Conservation (phyloP, 768 basidiomycete genomes). For the Psilocybe cubensis region DNA sequence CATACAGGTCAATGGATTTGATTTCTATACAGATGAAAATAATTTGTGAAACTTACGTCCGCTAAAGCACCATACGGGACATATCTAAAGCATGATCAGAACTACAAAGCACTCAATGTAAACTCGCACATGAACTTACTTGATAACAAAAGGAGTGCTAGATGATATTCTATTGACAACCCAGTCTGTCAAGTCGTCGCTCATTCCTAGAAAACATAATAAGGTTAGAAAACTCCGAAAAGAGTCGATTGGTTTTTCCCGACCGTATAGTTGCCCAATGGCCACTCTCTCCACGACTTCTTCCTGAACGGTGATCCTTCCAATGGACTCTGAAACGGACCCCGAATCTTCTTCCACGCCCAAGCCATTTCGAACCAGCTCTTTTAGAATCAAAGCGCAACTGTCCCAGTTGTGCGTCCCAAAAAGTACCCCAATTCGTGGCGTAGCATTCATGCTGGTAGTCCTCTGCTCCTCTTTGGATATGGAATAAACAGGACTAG, state of each 20-base stretch:
- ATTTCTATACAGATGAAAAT: too few relatives aligned
- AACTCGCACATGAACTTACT: constrained; percentile 41
- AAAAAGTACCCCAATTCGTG: constrained; percentile 69
- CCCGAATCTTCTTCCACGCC: constrained; percentile 1
- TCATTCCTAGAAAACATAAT: constrained; percentile 64
- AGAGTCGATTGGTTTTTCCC: constrained; percentile 17
- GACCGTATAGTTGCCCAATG: constrained; percentile 86
- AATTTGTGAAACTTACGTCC: constrained; percentile 61
- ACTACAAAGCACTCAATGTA: not conserved
- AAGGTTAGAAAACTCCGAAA: not conserved
- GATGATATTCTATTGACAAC: constrained; percentile 59
- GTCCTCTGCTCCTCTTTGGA: too few relatives aligned
- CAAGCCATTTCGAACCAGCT: constrained; percentile 60
- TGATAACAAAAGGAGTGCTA: constrained; percentile 73
- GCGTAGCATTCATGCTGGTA: not conserved
- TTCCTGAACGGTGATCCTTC: constrained; percentile 43
- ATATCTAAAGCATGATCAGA: constrained; percentile 42
- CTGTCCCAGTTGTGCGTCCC: constrained; percentile 88
- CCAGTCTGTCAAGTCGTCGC: constrained; percentile 76
- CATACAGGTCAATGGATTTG: too few relatives aligned
- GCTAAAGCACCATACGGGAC: constrained; percentile 76
- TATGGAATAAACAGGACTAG: too few relatives aligned
- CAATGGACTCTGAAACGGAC: constrained; percentile 7
- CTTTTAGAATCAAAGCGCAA: constrained; percentile 60
- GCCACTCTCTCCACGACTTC: constrained; percentile 67